A percentile compares a stretch with the other conserved stretches of the same genome.
These are phyloP conservation scores for Lipomyces chichibuensis DNA, from an alignment of 805 yeast genomes.

Conservation along the genomic window DNA sequence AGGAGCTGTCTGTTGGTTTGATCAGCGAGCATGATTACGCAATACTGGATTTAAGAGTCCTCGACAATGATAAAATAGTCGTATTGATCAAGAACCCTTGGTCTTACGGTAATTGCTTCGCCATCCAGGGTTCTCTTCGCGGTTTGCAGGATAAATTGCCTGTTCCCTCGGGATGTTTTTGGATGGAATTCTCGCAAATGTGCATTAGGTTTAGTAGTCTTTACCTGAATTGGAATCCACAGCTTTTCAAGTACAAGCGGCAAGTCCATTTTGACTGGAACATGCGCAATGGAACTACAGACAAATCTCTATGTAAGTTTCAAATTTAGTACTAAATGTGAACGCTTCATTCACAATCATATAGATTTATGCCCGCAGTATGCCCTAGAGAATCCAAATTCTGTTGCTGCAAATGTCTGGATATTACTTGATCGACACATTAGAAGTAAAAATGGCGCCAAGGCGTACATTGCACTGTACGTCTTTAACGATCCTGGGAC, in stretches of 20 bases:
- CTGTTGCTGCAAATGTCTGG: conserved; percentile 18
- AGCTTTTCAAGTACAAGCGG: conserved; percentile 14
- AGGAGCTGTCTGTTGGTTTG: conserved; percentile 46
- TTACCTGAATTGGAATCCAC: conserved; percentile 70
- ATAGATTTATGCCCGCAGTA: conserved; percentile 28
- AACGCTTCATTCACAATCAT: neutral
- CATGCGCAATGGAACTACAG: conserved; percentile 6
- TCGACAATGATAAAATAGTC: conserved; percentile 31
- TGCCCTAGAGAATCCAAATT: conserved; percentile 12
- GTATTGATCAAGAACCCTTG: conserved; percentile 55
- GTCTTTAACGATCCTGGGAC: conserved; percentile 21
- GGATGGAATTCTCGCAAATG: conserved; percentile 43
- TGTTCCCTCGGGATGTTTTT: conserved; percentile 32
- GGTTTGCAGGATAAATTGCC: conserved; percentile 13
- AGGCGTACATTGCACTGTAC: conserved; percentile 20
- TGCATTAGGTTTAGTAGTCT: conserved; percentile 52
- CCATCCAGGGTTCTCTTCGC: neutral
- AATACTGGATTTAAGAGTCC: conserved; percentile 48
- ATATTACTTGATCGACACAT: conserved; percentile 24
- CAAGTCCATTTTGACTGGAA: conserved; percentile 29
- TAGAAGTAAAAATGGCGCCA: conserved; percentile 5
- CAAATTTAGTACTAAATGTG: neutral
- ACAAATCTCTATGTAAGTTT: conserved; percentile 15
- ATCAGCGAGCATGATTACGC: conserved; percentile 73
- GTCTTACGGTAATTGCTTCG: conserved; percentile 34